Percentiles rank a stretch among this genome's conserved stretches.
phyloP scores from a whole-genome alignment of 2,329 filamentous ascomycete genomes.

The Podosphaera aphanis region DNA sequence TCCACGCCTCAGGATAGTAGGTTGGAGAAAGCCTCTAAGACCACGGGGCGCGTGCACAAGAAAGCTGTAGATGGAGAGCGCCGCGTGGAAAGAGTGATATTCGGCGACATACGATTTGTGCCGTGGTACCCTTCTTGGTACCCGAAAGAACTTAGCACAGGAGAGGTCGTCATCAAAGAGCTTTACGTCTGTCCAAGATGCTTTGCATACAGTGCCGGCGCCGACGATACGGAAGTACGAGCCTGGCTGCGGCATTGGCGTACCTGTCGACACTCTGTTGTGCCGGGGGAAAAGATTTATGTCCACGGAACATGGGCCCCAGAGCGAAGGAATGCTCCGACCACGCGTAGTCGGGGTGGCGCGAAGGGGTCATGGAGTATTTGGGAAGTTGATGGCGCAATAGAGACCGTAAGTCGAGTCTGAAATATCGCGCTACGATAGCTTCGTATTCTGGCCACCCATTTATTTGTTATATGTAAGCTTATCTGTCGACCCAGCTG shows the following conservation, averaged over 20 bases:
- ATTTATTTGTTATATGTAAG: not conserved
- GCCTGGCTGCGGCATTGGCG: constrained; percentile 34
- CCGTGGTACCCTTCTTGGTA: constrained; percentile 92
- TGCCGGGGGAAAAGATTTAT: constrained; percentile 56
- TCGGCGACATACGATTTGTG: constrained; percentile 63
- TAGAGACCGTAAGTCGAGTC: constrained; percentile 35
- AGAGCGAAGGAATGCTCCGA: not conserved
- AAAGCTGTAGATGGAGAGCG: constrained; percentile 24
- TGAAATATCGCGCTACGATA: not conserved
- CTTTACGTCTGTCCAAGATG: constrained; percentile 81
- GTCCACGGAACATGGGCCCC: constrained; percentile 25
- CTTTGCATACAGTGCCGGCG: constrained; percentile 65
- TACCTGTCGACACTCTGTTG: constrained; percentile 25
- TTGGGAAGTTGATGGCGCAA: constrained; percentile 80
- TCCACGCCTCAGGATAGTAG: not conserved
- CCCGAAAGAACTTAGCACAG: constrained; percentile 34
- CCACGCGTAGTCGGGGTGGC: constrained; percentile 11
- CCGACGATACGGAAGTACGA: constrained; percentile 18
- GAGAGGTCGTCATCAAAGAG: constrained; percentile 26
- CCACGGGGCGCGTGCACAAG: not conserved
- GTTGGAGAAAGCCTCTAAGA: not conserved
- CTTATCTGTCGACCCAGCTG: not conserved
- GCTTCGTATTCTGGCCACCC: not conserved
- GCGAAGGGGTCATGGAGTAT: constrained; percentile 60
- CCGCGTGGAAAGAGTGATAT: constrained; percentile 68